Base-by-base conservation (phyloP, 306 rosid species). In the Arachis stenosperma region DNA sequence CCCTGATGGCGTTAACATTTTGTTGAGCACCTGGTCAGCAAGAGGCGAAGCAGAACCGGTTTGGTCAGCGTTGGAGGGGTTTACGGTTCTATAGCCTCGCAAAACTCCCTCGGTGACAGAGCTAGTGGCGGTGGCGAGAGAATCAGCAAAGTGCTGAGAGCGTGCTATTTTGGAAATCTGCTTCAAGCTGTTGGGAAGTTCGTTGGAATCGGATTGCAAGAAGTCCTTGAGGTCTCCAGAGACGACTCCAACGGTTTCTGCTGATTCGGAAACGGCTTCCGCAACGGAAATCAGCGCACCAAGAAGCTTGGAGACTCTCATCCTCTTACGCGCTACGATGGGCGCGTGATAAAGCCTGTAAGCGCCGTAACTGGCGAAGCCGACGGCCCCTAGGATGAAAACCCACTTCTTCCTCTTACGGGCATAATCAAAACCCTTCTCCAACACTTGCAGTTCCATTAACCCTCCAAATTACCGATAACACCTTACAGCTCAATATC, bases 151-250 rank as follows among this genome's bases (percentile, higher is more conserved):
- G 30, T 89, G 92, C 1, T 71, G 69, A 1, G 96, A 94, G 67
- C 77, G 74, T 8, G 87, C 71, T 65, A 94, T 69, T 81, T 94
- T 94, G 39, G 92, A 82, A 42, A 94, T 69, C 67, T 91, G 98
- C 61, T 76, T 86, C 69, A 94, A 68, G 65, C 96, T 89, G 13
- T 70, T 88, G 1, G 97, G 98, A 10, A 91, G 70, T 61, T 87
- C 73, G 69, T 88, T 90, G 0, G 92, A 82, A 78, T 89, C 90
- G 17, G 96, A 89, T 17, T 80, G 87, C 58, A 94, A 65, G 83
- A 94, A 91, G n/a, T 80, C 82, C 70, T 82, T 94, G 53, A 94
- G 43, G 65, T 89, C 98, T 78, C 43, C 84, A 29, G 92, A 84
- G 8, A 94, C 59, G 1, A 88, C 62, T 5, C 92, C 88, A 43